Evolutionary conservation across 805 yeast genomes (phyloP).

Genomic region (Pichia insulana): DNA sequence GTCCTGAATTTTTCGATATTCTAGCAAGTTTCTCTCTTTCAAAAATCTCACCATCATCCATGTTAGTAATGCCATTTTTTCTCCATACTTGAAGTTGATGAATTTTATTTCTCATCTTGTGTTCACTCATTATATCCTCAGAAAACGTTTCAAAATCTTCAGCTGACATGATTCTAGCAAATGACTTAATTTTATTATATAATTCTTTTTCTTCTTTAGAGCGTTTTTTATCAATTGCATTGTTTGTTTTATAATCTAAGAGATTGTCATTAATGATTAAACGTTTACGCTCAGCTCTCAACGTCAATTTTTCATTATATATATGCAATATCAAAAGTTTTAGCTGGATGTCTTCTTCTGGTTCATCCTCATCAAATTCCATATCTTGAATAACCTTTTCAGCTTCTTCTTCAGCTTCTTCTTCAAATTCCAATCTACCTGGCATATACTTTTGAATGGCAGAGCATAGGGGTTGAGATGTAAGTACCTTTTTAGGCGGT

Average conservation of each 20-base stretch:
- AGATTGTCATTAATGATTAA: slow-evolving; percentile 65
- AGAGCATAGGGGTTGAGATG: slow-evolving; percentile 93
- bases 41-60: slow-evolving; percentile 75
- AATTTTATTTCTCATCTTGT: slow-evolving; percentile 69
- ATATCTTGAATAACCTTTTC: slow-evolving; percentile 90
- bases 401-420: slow-evolving; percentile 94
- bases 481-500: slow-evolving; percentile 79
- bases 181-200: slow-evolving; percentile 66
- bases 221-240: slow-evolving; percentile 75
- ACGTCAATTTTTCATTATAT: slow-evolving; percentile 79
- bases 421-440: slow-evolving; percentile 93
- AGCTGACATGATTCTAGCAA: slow-evolving; percentile 70
- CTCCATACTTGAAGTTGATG: slow-evolving; percentile 93
- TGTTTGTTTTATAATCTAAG: slow-evolving; percentile 76
- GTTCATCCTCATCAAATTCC: slow-evolving; percentile 92
- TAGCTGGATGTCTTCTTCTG: slow-evolving; percentile 78
- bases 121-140: slow-evolving; percentile 66
- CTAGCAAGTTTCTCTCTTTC: slow-evolving; percentile 81
- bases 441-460: slow-evolving; percentile 99
- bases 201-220: slow-evolving; percentile 86
- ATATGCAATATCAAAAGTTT: slow-evolving; percentile 82
- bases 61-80: slow-evolving; percentile 72
- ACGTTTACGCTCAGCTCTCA: slow-evolving; percentile 90
- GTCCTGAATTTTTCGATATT: slow-evolving; percentile 26
- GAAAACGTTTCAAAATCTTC: slow-evolving; percentile 72